Evolutionary conservation across 495 filamentous ascomycete genomes (phyloP).

Genomic region (Saxispiralis lemnorum): DNA sequence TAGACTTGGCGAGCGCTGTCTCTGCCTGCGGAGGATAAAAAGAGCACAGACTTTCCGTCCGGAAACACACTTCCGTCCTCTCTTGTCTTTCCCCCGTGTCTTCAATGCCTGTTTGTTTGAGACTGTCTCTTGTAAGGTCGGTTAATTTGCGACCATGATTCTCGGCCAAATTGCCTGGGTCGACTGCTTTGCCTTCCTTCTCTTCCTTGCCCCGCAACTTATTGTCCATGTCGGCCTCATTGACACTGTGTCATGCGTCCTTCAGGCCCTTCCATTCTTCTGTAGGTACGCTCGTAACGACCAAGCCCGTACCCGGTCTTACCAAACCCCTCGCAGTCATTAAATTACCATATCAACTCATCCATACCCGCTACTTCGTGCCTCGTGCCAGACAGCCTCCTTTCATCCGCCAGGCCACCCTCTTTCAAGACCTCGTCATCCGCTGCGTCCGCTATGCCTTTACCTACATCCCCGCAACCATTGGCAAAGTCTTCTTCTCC

Average conservation of each 20-base stretch:
- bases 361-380: slow-evolving; percentile 39
- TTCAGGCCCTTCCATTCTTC: slow-evolving; percentile 51
- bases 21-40: no score
- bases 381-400: slow-evolving; percentile 29
- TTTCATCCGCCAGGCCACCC: slow-evolving; percentile 45
- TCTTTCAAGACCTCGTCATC: slow-evolving; percentile 58
- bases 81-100: neutral
- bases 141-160: slow-evolving; percentile 39
- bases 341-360: slow-evolving; percentile 36
- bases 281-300: slow-evolving; percentile 36
- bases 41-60: neutral
- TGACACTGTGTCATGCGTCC: slow-evolving; percentile 34
- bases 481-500: slow-evolving; percentile 61
- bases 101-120: neutral
- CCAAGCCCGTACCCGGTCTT: neutral
- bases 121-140: neutral
- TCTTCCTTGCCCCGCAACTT: slow-evolving; percentile 47
- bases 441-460: slow-evolving; percentile 63
- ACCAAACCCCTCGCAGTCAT: slow-evolving; percentile 13
- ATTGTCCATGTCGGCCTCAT: slow-evolving; percentile 41
- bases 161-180: slow-evolving; percentile 50
- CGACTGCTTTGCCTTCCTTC: slow-evolving; percentile 51
- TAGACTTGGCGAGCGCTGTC: no score
- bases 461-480: slow-evolving; percentile 42
- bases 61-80: no score